Evolutionary conservation across 2,329 filamentous ascomycete genomes (phyloP), one percentile per base, ranked within the genome.

Genomic region (Sporothrix curviconia): DNA sequence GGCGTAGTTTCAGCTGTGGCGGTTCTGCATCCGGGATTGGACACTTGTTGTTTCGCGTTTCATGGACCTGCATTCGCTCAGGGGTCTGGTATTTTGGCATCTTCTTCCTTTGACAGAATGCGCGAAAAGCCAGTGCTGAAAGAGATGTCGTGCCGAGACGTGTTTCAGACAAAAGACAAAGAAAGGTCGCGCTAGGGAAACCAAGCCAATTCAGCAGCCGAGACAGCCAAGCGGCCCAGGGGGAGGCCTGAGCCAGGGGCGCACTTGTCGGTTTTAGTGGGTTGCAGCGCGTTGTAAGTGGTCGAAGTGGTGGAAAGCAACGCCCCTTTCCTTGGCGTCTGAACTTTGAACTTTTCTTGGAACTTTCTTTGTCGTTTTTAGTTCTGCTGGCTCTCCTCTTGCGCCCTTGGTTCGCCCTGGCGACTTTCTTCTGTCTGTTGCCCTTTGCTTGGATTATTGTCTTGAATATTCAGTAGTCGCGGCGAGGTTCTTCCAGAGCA

Each of bases 131-230:
- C 17, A 17, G 28, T 22, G 22, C 12, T 34, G 44, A 17, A 49
- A 30, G 25, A 25, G 24, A 37, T 37, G 32, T 24, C 32, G 7
- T 17, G 12, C 39, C 28, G 39, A 54, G 24, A 54, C 51, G 51
- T 54, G 51, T 54, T 54, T 54, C 51, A 54, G 51, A 14, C 36
- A 15, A n/a, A 43, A n/a, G 49, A n/a, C n/a, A n/a, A n/a, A n/a
- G n/a, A n/a, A n/a, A n/a, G 49, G 44, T 52, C 24, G 36, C 19
- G 49, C 49, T 30, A 17, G 28, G 39, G 42, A 24, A 6, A 34
- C 22, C 25, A n/a, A 12, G 25, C 51, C 37, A 54, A 44, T n/a
- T 28, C 39, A 54, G 17, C n/a, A 28, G 39, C n/a, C n/a, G 49
- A 40, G 15, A 8, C 19, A 50, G 46, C 17, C 11, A 36, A 49